A percentile compares a stretch with the other conserved stretches of the same genome.
These are phyloP conservation scores for Larix kaempferi DNA, from an alignment of 75 land plant species.

Conservation along the genomic window DNA sequence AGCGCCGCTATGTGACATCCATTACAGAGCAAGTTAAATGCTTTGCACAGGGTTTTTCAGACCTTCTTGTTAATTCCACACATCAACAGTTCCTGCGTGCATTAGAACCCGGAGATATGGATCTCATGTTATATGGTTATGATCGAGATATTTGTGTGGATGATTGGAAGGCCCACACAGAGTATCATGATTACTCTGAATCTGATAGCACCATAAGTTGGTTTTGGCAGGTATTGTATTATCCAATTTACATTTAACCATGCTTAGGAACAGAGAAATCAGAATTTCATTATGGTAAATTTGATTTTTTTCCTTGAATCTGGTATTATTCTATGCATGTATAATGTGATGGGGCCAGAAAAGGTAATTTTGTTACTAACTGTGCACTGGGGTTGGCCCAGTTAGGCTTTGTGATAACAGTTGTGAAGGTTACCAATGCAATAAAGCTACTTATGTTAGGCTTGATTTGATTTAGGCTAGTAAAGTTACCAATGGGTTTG, in stretches of 20 bases:
- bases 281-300: background rate
- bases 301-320: background rate
- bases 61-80: conserved; percentile 43
- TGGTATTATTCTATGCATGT: background rate
- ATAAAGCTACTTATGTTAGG: background rate
- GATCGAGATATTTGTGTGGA: conserved; percentile 39
- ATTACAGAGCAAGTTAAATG: conserved; percentile 60
- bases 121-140: conserved; percentile 42
- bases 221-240: conserved; percentile 67
- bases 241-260: background rate
- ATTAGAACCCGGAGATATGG: conserved; percentile 51
- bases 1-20: conserved; percentile 60
- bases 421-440: background rate
- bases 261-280: background rate
- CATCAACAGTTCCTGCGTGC: conserved; percentile 38
- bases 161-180: conserved; percentile 72
- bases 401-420: background rate
- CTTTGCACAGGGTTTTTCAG: conserved; percentile 80
- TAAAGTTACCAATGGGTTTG: background rate
- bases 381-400: background rate
- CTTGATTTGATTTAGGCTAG: background rate
- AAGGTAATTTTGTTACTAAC: background rate
- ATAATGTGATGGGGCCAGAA: background rate
- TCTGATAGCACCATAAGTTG: conserved; percentile 46
- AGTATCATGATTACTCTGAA: conserved; percentile 54